Conservation (phyloP, 202 grass and related monocot species). For the Cymbopogon flexuosus region DNA sequence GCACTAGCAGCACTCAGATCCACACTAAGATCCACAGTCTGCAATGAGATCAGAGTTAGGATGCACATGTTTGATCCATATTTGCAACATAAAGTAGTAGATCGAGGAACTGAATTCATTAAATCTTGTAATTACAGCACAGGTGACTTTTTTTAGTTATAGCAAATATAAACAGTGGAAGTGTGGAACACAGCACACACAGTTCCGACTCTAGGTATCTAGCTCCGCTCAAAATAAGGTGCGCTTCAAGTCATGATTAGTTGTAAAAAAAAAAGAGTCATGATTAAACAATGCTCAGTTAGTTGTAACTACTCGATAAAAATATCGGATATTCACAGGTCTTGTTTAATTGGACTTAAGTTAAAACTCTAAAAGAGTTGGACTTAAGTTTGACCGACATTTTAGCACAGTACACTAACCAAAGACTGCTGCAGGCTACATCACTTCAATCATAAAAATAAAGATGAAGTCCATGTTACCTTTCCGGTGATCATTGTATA, state of each 20-base stretch:
- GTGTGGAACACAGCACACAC: neutral
- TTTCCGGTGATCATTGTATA: slow-evolving; percentile 81
- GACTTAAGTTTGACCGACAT: neutral
- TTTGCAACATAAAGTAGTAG: neutral
- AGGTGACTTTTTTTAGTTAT: neutral
- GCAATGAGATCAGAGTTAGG: slow-evolving; percentile 23
- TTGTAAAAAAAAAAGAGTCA: neutral
- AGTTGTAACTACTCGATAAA: neutral
- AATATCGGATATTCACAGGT: neutral
- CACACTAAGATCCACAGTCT: slow-evolving; percentile 67
- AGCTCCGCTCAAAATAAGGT: neutral
- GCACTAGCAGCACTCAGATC: slow-evolving; percentile 84
- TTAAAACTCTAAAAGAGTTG: too few relatives aligned
- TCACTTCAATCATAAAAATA: neutral
- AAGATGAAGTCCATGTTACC: slow-evolving; percentile 33
- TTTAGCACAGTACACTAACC: neutral
- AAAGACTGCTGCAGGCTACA: neutral
- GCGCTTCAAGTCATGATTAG: neutral
- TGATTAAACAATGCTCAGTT: neutral
- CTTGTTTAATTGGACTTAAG: neutral
- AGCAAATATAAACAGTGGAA: neutral
- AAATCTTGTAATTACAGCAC: neutral
- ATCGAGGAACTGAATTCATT: neutral
- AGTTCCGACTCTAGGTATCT: neutral
- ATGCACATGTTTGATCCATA: neutral